Base-by-base conservation (phyloP, 2,329 filamentous ascomycete genomes). In the Alternaria sp. region DNA sequence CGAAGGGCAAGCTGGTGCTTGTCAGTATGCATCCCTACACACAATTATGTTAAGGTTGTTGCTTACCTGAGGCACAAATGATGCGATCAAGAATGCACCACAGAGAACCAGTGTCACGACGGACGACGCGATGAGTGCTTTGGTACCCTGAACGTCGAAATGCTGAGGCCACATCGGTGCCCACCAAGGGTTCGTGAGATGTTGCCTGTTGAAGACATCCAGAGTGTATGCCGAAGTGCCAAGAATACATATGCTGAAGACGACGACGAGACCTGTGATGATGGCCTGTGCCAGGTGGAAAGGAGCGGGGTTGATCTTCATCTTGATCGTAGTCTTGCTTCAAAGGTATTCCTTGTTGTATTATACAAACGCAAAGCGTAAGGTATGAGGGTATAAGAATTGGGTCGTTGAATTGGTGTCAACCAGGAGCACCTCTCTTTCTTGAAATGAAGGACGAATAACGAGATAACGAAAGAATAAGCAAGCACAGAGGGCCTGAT, bases 91-190 rank as follows among this genome's bases (percentile, higher is more conserved):
- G 62, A 75, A 80, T 5, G 72, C 62, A 20, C 68, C 59, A 12
- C 80, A 82, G n/a, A 83, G 64, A 1, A 82, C 62, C 1, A 82
- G 45, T 1, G 81, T 74, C 1, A 78, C 73, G 0, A 74, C 73
- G 1, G 74, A 72, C 3, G 79, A 78, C 1, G 78, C 82, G 34
- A 83, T 73, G 14, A 82, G 61, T 0, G 74, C 75, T 34, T 80
- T 78, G 4, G 83, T 79, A 16, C 82, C 81, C 18, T 77, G 71
- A 2, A 77, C 77, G 43, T 84, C 78, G 64, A 84, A 84, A 67
- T 84, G 82, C 10, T 79, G 75, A 1, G 78, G 79, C 82, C 82
- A 84, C 43, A 84, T 65, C 2, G 81, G 81, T 4, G 83, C 72
- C 76, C 82, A 83, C 81, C 82, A 84, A 25, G 79, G 78, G 64